These are phyloP conservation scores for Sphaerulina vaccinii DNA, from an alignment of 2,329 filamentous ascomycete genomes.

Conservation along the genomic window DNA sequence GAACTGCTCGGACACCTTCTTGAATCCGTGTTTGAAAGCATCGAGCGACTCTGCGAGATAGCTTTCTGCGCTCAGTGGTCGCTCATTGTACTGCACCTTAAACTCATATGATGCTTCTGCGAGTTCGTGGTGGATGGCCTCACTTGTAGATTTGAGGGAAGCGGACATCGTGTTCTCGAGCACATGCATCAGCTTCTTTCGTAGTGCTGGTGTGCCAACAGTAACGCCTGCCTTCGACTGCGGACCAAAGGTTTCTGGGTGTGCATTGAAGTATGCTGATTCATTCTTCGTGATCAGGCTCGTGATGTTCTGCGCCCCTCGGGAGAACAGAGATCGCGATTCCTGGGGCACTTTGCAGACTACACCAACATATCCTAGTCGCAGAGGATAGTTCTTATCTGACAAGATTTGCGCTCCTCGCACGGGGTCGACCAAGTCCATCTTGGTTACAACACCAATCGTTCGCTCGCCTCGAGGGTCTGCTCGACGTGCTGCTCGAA, in stretches of 20 bases:
- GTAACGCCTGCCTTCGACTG: conserved; percentile 61
- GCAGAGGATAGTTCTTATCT: conserved; percentile 88
- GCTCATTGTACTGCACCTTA: conserved; percentile 98
- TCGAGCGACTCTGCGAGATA: conserved; percentile 95
- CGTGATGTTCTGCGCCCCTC: conserved; percentile 75
- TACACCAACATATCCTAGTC: conserved; percentile 95
- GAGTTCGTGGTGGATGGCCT: conserved; percentile 90
- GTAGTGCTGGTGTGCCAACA: conserved; percentile 80
- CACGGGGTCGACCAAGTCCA: conserved; percentile 88
- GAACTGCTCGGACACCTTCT: conserved; percentile 85
- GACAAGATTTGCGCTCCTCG: conserved; percentile 76
- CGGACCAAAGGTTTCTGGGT: conserved; percentile 75
- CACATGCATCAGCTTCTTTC: conserved; percentile 95
- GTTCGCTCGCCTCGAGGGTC: conserved; percentile 93
- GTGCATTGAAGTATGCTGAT: conserved; percentile 77
- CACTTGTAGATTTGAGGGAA: conserved; percentile 82
- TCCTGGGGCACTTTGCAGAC: conserved; percentile 75
- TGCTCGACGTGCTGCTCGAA: conserved; percentile 84
- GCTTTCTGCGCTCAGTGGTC: conserved; percentile 89
- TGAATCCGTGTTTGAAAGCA: conserved; percentile 96
- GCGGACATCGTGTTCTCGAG: conserved; percentile 96
- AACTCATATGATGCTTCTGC: conserved; percentile 98
- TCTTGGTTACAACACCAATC: conserved; percentile 98
- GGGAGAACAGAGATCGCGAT: conserved; percentile 72
- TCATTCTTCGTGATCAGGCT: conserved; percentile 85